Evolutionary conservation across 2,329 filamentous ascomycete genomes (phyloP).

Genomic region (Colletotrichum falcatum): DNA sequence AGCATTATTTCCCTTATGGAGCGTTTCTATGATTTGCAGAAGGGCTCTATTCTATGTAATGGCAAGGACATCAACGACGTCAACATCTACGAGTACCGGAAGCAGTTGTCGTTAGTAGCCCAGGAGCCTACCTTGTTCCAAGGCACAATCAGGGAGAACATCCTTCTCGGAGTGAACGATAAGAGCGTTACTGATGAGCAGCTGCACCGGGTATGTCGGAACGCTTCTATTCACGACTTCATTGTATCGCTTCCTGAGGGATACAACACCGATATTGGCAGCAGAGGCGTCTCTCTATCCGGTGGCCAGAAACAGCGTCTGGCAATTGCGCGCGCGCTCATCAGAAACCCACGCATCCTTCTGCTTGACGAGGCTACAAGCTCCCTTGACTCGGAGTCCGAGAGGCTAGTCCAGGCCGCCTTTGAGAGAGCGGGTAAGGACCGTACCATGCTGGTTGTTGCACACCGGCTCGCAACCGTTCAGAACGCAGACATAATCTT

Average conservation of each 20-base stretch:
- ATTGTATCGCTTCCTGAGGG: slow-evolving; percentile 75
- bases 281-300: slow-evolving; percentile 73
- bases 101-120: slow-evolving; percentile 75
- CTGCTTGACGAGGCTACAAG: slow-evolving; percentile 81
- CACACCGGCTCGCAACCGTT: slow-evolving; percentile 81
- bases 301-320: slow-evolving; percentile 81
- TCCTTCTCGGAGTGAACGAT: slow-evolving; percentile 72
- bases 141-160: slow-evolving; percentile 74
- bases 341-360: slow-evolving; percentile 73
- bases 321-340: slow-evolving; percentile 76
- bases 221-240: slow-evolving; percentile 79
- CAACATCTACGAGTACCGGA: slow-evolving; percentile 72
- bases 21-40: slow-evolving; percentile 76
- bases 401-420: slow-evolving; percentile 73
- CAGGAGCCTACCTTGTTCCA: slow-evolving; percentile 82
- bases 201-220: slow-evolving; percentile 65
- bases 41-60: slow-evolving; percentile 75
- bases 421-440: slow-evolving; percentile 73
- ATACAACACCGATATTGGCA: slow-evolving; percentile 76
- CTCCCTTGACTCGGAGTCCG: slow-evolving; percentile 73
- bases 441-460: slow-evolving; percentile 79
- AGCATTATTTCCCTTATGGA: slow-evolving; percentile 75
- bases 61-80: slow-evolving; percentile 68
- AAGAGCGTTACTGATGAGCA: slow-evolving; percentile 63
- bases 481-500: slow-evolving; percentile 86